phyloP scores from a whole-genome alignment of 164 flowering plant genomes.

The Malania oleifera region DNA sequence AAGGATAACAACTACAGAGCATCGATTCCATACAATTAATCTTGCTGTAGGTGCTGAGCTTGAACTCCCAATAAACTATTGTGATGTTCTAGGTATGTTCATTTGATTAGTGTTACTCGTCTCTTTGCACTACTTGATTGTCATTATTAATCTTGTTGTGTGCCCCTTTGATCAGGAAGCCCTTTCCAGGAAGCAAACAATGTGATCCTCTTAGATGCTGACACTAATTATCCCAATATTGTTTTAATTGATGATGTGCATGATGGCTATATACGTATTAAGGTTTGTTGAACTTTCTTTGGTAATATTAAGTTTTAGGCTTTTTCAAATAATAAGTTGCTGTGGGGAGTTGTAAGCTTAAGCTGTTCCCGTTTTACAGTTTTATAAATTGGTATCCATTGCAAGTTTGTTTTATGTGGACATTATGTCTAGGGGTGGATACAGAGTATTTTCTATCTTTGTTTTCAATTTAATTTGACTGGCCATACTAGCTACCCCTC shows the following conservation, averaged over 20 bases:
- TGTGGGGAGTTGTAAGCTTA: neutral
- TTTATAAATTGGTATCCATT: neutral
- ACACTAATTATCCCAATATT: constrained; percentile 64
- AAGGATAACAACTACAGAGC: constrained; percentile 36
- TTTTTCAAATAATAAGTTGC: neutral
- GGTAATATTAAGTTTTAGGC: neutral
- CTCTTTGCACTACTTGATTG: neutral
- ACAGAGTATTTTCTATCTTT: neutral
- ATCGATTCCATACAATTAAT: constrained; percentile 30
- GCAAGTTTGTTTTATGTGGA: neutral
- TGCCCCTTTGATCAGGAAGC: constrained; percentile 40
- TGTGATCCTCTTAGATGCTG: constrained; percentile 37
- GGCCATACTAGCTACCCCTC: constrained; percentile 1
- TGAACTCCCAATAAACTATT: constrained; percentile 45
- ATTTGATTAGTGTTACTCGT: constrained; percentile 3
- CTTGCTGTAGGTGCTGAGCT: constrained; percentile 71
- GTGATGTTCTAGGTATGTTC: constrained; percentile 59
- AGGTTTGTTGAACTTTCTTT: constrained; percentile 37
- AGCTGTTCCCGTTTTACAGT: neutral
- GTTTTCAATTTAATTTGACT: neutral
- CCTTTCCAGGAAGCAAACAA: constrained; percentile 78
- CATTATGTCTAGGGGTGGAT: neutral
- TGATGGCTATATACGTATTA: constrained; percentile 33
- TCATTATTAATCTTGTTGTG: constrained; percentile 5
- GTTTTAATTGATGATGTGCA: constrained; percentile 37